These are phyloP conservation scores for Laguncularia racemosa DNA, from an alignment of 345 rosid species.

Conservation along the genomic window DNA sequence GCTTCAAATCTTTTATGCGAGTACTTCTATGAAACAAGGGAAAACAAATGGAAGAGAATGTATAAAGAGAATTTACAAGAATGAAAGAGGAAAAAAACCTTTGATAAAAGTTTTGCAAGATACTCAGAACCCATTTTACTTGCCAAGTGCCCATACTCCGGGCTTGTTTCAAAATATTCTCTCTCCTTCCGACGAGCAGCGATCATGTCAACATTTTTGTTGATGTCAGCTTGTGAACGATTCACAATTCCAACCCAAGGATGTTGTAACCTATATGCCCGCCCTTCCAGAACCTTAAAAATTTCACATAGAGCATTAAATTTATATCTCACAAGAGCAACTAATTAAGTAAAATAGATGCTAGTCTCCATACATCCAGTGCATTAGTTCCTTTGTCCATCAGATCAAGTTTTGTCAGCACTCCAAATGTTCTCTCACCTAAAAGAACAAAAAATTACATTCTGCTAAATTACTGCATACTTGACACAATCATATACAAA, in stretches of 20 bases:
- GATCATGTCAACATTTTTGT: constrained; percentile 92
- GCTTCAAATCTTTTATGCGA: no score
- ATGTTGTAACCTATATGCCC: constrained; percentile 90
- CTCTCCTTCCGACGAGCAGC: constrained; percentile 85
- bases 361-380: constrained; percentile 49
- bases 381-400: constrained; percentile 99
- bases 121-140: constrained; percentile 97
- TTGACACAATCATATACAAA: background rate
- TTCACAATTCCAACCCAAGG: constrained; percentile 99
- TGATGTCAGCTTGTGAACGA: constrained; percentile 99
- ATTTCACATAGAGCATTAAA: constrained; percentile 8
- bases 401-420: constrained; percentile 93
- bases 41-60: no score
- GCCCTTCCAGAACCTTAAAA: constrained; percentile 88
- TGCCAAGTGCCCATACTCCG: constrained; percentile 92
- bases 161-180: constrained; percentile 96
- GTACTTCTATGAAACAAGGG: no score
- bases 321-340: background rate
- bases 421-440: constrained; percentile 99
- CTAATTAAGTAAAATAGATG: constrained; percentile 1
- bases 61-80: constrained; percentile 7
- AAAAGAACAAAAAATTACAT: constrained; percentile 9
- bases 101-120: constrained; percentile 86
- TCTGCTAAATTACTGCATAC: background rate
- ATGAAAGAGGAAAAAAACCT: constrained; percentile 34